A percentile compares a stretch with the other conserved stretches of the same genome.
Evolutionary conservation across 257 asterid species (phyloP).

Genomic region (Solanum dulcamara): DNA sequence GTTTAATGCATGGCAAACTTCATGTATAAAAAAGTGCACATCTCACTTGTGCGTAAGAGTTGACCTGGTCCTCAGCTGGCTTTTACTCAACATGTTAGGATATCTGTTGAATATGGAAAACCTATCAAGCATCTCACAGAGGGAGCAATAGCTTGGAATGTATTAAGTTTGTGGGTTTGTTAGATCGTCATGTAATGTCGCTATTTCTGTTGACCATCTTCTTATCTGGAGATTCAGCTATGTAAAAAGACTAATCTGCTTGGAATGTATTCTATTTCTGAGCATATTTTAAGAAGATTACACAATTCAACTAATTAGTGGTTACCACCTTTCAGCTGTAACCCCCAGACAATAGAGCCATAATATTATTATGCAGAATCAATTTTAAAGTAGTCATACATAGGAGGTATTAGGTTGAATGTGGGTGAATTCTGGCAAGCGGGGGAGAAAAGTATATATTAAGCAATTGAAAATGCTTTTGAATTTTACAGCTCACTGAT

Average conservation of each 20-base stretch:
- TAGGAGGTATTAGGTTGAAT: neutral
- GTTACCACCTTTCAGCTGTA: neutral
- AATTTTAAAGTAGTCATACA: neutral
- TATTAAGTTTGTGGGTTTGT: neutral
- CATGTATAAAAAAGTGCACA: neutral
- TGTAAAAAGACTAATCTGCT: neutral
- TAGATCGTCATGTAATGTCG: neutral
- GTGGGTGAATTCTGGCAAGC: too few relatives aligned
- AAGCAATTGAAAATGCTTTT: neutral
- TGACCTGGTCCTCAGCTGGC: neutral
- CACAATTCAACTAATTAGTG: neutral
- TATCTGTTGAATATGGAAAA: neutral
- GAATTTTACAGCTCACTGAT: neutral
- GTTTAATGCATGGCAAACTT: neutral
- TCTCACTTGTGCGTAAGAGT: neutral
- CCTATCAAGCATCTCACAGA: neutral
- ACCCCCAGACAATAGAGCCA: neutral
- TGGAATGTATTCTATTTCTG: neutral
- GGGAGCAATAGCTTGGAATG: neutral
- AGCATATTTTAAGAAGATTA: neutral
- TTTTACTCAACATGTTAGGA: neutral
- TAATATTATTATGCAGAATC: neutral
- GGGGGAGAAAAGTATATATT: too few relatives aligned
- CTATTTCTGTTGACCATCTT: neutral
- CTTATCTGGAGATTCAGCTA: neutral